These are phyloP conservation scores for Globisporangium cederbergense DNA, from an alignment of 352 stramenopile genomes.

Conservation along the genomic window DNA sequence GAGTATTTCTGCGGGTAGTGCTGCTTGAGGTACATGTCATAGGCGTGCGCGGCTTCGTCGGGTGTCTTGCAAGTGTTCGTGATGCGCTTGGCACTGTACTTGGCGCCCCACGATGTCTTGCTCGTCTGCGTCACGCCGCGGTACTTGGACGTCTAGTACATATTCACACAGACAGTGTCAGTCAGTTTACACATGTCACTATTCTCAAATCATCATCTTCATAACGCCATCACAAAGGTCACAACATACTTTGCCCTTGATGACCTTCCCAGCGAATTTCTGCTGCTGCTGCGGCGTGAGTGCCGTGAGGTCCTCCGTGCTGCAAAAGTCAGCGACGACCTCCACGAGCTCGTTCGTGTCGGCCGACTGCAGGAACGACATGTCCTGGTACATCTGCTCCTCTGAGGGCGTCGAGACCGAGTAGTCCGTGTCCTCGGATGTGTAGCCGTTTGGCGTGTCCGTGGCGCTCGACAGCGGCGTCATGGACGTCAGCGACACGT, in stretches of 20 bases:
- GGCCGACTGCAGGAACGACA: conserved; percentile 59
- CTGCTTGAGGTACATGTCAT: conserved; percentile 81
- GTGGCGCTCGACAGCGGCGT: conserved; percentile 23
- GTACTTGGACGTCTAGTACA: conserved; percentile 79
- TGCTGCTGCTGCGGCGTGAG: conserved; percentile 42
- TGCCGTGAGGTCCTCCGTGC: conserved; percentile 41
- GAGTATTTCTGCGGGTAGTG: conserved; percentile 81
- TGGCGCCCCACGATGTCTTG: conserved; percentile 86
- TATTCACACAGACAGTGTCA: neutral
- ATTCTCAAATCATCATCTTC: neutral
- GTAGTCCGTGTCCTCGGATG: conserved; percentile 83
- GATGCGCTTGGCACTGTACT: conserved; percentile 86
- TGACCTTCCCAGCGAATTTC: conserved; percentile 69
- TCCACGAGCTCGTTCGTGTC: conserved; percentile 65
- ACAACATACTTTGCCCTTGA: conserved; percentile 66
- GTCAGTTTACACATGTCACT: neutral
- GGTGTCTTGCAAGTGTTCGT: conserved; percentile 88
- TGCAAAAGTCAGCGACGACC: conserved; percentile 52
- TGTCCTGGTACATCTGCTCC: conserved; percentile 74
- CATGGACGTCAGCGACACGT: conserved; percentile 19
- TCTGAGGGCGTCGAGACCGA: conserved; percentile 60
- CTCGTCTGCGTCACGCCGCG: conserved; percentile 82
- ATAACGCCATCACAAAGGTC: neutral
- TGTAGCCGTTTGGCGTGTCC: conserved; percentile 75
- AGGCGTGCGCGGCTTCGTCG: conserved; percentile 75